Percentiles rank a stretch among this genome's conserved stretches.
phyloP scores from a whole-genome alignment of 108 stramenopile genomes.

The Skeletonema marinoi region DNA sequence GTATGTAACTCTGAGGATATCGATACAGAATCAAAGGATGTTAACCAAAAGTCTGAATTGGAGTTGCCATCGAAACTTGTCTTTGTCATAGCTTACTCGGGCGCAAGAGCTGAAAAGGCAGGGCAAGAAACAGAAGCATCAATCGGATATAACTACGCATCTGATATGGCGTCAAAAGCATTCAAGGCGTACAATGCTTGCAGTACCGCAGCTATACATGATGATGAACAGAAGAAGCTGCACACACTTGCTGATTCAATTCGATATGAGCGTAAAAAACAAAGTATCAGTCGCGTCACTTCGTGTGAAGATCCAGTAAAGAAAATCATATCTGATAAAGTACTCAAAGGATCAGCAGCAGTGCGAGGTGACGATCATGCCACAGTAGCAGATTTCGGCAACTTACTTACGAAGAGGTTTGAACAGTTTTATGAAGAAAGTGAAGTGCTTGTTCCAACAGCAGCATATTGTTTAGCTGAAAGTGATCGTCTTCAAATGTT shows the following conservation, averaged over 20 bases:
- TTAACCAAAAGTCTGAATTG: slow-evolving; percentile 4
- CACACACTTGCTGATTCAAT: slow-evolving; percentile 19
- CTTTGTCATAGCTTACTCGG: slow-evolving; percentile 35
- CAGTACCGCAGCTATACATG: not conserved
- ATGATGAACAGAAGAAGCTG: not conserved
- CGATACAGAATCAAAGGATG: not conserved
- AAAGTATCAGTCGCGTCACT: not conserved
- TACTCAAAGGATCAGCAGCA: not conserved
- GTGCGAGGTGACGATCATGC: not conserved
- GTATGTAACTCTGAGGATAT: not conserved
- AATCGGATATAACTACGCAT: slow-evolving; percentile 12
- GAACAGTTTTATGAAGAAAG: slow-evolving; percentile 29
- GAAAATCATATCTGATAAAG: not conserved
- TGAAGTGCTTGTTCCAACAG: slow-evolving; percentile 20
- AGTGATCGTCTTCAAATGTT: slow-evolving; percentile 8
- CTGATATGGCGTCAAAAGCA: slow-evolving; percentile 9
- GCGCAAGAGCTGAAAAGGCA: slow-evolving; percentile 38
- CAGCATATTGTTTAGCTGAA: slow-evolving; percentile 8
- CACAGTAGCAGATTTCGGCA: not conserved
- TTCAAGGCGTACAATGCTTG: slow-evolving; percentile 8
- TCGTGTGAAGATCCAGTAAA: not conserved
- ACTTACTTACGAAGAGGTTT: slow-evolving; percentile 11
- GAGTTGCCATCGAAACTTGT: slow-evolving; percentile 9
- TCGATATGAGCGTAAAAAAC: slow-evolving; percentile 1
- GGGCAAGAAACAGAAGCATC: slow-evolving; percentile 10